phyloP scores from a whole-genome alignment of 371 early-diverging fungal species.

The Mucor piriformis region DNA sequence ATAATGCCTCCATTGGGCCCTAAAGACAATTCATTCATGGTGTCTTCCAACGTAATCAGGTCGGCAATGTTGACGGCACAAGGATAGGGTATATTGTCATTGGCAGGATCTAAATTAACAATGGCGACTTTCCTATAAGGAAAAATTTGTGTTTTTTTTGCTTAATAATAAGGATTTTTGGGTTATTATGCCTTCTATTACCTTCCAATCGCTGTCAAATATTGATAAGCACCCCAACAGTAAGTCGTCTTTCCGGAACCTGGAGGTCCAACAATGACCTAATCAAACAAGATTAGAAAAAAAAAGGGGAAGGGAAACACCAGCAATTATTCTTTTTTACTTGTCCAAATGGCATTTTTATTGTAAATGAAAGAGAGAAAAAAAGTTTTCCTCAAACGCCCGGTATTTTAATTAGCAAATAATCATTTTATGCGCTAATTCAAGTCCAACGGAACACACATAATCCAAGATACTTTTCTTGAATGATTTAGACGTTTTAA shows the following conservation, averaged over 20 bases:
- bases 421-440: constrained; percentile 19
- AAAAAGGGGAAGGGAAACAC: background rate
- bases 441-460: constrained; percentile 25
- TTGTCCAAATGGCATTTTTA: constrained; percentile 50
- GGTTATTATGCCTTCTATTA: constrained; percentile 21
- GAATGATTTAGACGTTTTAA: background rate
- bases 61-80: constrained; percentile 91
- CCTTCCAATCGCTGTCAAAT: constrained; percentile 80
- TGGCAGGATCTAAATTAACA: constrained; percentile 99
- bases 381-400: background rate
- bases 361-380: constrained; percentile 12
- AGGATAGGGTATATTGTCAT: constrained; percentile 86
- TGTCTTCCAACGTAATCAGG: constrained; percentile 93
- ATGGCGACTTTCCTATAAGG: constrained; percentile 75
- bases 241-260: constrained; percentile 99
- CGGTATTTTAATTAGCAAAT: constrained; percentile 10
- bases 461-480: constrained; percentile 15
- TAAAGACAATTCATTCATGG: constrained; percentile 90
- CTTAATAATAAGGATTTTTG: background rate
- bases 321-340: no score
- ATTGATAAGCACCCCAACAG: constrained; percentile 92
- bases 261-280: constrained; percentile 96
- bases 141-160: background rate
- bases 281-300: background rate
- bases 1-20: constrained; percentile 99